phyloP scores from a whole-genome alignment of 768 basidiomycete genomes.

The Candolleomyces aberdarensis region DNA sequence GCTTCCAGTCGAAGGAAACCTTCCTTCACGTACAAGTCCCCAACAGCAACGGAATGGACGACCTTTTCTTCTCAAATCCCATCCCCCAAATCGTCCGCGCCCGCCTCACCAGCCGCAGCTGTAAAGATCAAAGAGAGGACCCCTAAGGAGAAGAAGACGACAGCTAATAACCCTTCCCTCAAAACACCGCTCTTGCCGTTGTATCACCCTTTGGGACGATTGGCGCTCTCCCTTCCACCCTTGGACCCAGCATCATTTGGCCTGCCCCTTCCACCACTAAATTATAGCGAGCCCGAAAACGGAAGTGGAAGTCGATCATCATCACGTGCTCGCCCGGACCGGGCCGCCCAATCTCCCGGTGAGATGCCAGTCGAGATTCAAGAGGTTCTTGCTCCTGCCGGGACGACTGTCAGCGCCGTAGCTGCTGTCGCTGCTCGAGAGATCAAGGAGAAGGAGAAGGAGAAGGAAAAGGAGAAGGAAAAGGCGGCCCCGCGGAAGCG shows the following conservation, averaged over 20 bases:
- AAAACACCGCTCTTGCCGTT: slow-evolving; percentile 47
- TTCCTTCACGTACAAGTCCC: slow-evolving; percentile 55
- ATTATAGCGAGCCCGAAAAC: slow-evolving; percentile 1
- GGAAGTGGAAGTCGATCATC: slow-evolving; percentile 21
- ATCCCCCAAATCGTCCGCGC: slow-evolving; percentile 4
- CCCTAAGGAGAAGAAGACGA: slow-evolving; percentile 16
- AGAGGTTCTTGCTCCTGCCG: slow-evolving; percentile 17
- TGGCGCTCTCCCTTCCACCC: slow-evolving; percentile 64
- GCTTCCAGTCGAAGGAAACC: slow-evolving; percentile 52
- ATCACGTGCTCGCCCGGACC: slow-evolving; percentile 32
- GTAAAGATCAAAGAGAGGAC: not conserved
- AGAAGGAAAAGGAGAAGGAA: slow-evolving; percentile 24
- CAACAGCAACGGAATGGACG: slow-evolving; percentile 32
- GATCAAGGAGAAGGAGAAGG: slow-evolving; percentile 31
- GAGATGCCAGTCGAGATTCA: slow-evolving; percentile 7
- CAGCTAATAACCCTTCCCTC: slow-evolving; percentile 17
- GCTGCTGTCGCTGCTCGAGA: slow-evolving; percentile 36
- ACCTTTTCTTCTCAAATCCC: slow-evolving; percentile 13
- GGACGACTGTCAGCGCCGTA: slow-evolving; percentile 23
- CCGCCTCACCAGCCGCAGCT: slow-evolving; percentile 1
- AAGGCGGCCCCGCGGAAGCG: slow-evolving; percentile 52
- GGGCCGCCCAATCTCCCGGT: not conserved
- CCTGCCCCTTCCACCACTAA: slow-evolving; percentile 41
- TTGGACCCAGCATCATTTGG: slow-evolving; percentile 58
- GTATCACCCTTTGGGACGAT: slow-evolving; percentile 62